Base-by-base conservation (phyloP, 129 eudicot genomes). In the Flaveria linearis region DNA sequence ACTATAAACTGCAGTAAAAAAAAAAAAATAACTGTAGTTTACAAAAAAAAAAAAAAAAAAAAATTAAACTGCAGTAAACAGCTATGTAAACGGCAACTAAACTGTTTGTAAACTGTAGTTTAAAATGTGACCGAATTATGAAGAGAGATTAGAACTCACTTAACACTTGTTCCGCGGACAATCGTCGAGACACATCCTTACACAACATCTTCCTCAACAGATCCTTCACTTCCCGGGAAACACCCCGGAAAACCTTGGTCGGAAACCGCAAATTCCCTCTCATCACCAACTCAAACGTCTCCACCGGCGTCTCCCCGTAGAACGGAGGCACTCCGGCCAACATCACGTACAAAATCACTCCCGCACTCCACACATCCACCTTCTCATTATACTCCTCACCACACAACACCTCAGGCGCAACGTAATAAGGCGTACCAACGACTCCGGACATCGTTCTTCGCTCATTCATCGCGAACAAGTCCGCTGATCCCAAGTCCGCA, bases 301-400 rank as follows among this genome's bases (percentile, higher is more conserved):
- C 92, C 67, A 80, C 36, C 4, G 86, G 87, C 5, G 88, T 49
- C 11, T 85, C 90, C 4, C 98, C 98, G 22, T 85, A 77, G 49
- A 93, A 93, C 9, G 98, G 98, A 43, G 92, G 84, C 15, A 85
- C 69, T 46, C 96, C 98, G 9, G 90, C 84, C 56, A 93, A 64
- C 98, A 93, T 90, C 69, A 88, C 74, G 69, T 93, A 93, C 82
- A 93, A 61, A 64, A 93, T 80, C 14, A 93, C 95, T 13, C 98
- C 98, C 1, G 96, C 95, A 49, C 95, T 90, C 98, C 98, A 93
- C 12, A 93, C 87, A 65, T 93, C 98, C 1, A 88, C 87, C 81
- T 90, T 93, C 78, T 93, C 95, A 15, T 68, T 71, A 64, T 93
- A 90, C 22, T 78, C 87, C 12, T 76, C 71, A 7, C 96, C 96